These are phyloP conservation scores for Saksenaea vasiformis DNA, from an alignment of 371 early-diverging fungal genomes.

Conservation along the genomic window DNA sequence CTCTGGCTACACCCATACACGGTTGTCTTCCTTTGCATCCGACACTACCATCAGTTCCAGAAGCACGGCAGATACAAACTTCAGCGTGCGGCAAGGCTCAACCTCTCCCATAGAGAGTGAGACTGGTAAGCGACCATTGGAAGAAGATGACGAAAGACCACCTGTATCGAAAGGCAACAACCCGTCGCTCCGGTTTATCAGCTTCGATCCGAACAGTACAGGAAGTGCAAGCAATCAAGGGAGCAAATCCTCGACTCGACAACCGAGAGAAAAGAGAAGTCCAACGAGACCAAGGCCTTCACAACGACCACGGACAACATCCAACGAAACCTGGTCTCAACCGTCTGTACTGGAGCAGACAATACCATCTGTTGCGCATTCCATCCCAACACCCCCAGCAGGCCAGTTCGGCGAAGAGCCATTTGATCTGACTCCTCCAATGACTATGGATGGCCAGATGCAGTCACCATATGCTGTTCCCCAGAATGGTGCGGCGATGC, in stretches of 20 bases:
- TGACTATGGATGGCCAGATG: neutral
- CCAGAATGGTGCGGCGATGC: neutral
- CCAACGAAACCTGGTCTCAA: neutral
- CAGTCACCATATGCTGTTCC: neutral
- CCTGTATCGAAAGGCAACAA: neutral
- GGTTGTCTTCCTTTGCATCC: neutral
- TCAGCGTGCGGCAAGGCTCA: neutral
- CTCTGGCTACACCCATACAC: constrained; percentile 6
- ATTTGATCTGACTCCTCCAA: neutral
- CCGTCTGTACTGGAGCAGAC: neutral
- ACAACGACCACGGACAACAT: neutral
- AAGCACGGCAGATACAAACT: neutral
- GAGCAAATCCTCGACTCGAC: neutral
- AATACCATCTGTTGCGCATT: neutral
- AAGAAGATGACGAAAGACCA: neutral
- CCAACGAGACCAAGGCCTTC: neutral
- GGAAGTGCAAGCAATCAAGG: neutral
- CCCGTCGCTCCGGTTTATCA: neutral
- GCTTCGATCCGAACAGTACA: neutral
- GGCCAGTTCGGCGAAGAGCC: too few species aligned
- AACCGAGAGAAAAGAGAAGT: neutral
- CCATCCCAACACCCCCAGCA: neutral
- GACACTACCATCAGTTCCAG: neutral
- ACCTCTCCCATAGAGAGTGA: neutral
- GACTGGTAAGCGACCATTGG: neutral